Percentiles rank a stretch among this genome's conserved stretches.
phyloP scores from a whole-genome alignment of 2,329 filamentous ascomycete genomes.

The Zymoseptoria crescenta region DNA sequence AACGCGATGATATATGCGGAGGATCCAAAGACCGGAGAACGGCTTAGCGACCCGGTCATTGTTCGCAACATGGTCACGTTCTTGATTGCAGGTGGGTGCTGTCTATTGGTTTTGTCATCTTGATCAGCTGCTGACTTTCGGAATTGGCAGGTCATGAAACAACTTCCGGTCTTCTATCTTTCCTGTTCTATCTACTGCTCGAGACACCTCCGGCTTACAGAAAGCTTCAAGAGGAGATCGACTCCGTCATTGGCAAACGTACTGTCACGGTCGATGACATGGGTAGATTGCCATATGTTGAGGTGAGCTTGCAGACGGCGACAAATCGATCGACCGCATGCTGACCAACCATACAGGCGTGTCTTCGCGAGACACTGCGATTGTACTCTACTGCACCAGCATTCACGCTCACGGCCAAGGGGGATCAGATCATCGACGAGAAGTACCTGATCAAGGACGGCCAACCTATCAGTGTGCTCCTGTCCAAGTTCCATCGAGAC shows the following conservation, averaged over 20 bases:
- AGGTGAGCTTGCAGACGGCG: not conserved
- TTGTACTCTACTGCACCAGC: slow-evolving; percentile 51
- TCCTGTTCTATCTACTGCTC: slow-evolving; percentile 57
- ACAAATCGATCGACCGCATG: not conserved
- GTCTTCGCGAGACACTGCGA: slow-evolving; percentile 59
- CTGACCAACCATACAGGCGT: slow-evolving; percentile 42
- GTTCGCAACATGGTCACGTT: slow-evolving; percentile 63
- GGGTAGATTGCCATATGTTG: slow-evolving; percentile 52
- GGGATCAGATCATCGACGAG: slow-evolving; percentile 29
- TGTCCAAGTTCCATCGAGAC: slow-evolving; percentile 36
- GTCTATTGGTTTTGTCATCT: not conserved
- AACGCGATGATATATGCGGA: slow-evolving; percentile 61
- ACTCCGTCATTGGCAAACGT: slow-evolving; percentile 53
- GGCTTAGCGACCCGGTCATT: slow-evolving; percentile 56
- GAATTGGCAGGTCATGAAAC: slow-evolving; percentile 54
- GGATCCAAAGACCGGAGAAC: slow-evolving; percentile 56
- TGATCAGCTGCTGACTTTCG: not conserved
- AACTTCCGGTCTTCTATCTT: slow-evolving; percentile 58
- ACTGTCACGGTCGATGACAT: slow-evolving; percentile 55
- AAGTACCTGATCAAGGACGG: slow-evolving; percentile 33
- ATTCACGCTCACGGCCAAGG: slow-evolving; percentile 35
- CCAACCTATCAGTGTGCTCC: slow-evolving; percentile 26
- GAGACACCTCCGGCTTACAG: slow-evolving; percentile 53
- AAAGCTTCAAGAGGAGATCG: slow-evolving; percentile 61
- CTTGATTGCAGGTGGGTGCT: slow-evolving; percentile 44